Evolutionary conservation across 768 basidiomycete genomes (phyloP).

Genomic region (Auriscalpium orientale): DNA sequence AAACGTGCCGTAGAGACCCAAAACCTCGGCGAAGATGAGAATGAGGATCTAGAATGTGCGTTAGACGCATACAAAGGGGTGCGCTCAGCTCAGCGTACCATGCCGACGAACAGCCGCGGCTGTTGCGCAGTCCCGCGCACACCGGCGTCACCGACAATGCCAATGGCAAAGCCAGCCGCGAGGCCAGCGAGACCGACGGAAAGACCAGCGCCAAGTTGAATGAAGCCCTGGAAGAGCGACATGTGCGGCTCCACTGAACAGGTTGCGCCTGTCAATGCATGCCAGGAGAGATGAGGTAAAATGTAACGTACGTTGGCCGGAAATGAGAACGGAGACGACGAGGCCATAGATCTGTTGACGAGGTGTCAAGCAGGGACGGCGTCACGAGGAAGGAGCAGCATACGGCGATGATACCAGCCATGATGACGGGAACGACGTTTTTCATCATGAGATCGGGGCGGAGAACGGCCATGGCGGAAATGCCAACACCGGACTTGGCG

Average conservation of each 20-base stretch:
- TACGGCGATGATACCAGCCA: conserved; percentile 99
- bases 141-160: conserved; percentile 95
- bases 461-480: conserved; percentile 93
- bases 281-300: background rate
- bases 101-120: conserved; percentile 88
- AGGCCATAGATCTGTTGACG: conserved; percentile 59
- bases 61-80: background rate
- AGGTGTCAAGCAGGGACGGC: background rate
- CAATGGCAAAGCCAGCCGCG: conserved; percentile 95
- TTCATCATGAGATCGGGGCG: conserved; percentile 93
- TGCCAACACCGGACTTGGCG: conserved; percentile 97
- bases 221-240: conserved; percentile 85
- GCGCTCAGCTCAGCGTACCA: conserved; percentile 43
- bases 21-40: conserved; percentile 93
- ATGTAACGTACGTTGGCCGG: conserved; percentile 59
- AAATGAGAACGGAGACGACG: conserved; percentile 97
- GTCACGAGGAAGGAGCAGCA: background rate
- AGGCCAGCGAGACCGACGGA: conserved; percentile 91
- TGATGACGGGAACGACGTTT: conserved; percentile 77
- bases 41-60: conserved; percentile 42
- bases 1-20: conserved; percentile 74
- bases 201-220: conserved; percentile 90
- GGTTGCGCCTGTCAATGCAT: background rate
- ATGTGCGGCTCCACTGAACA: conserved; percentile 11
- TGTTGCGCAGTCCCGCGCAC: conserved; percentile 94